Base-by-base conservation (phyloP, 2,329 filamentous ascomycete species). In the Diaporthe vexans region DNA sequence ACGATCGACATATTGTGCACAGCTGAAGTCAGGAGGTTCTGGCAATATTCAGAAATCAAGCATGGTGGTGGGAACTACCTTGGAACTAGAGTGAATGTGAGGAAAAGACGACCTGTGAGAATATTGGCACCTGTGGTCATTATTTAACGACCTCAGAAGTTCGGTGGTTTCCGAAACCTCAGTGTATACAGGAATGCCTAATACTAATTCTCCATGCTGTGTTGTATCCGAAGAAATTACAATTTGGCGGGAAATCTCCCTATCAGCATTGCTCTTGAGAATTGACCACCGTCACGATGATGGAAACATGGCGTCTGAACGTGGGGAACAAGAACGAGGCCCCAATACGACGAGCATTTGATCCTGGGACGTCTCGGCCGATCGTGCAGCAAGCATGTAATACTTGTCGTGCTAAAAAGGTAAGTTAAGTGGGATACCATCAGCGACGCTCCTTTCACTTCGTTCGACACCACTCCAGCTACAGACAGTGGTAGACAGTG, bases 351-450 rank as follows among this genome's bases (percentile, higher is more conserved):
- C 29, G 56, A 58, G 29, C 56, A n/a, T 58, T 58, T 7, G 56
- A 58, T 29, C 56, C 29, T 15, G 54, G 29, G n/a, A 75, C 70
- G 21, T 58, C 71, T 56, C 54, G 71, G n/a, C 71, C 74, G 7
- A 48, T 73, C 19, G 71, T 73, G 29, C 74, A 73, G 24, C 61
- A 73, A 71, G 74, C 71, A 56, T 75, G 74, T 59, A 73, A 75
- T 33, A 75, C 51, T 67, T 73, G 74, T 43, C 74, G 74, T 8
- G 56, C 43, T 35, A 73, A 73, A 24, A 75, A 73, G 61, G 71
- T 73, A 29, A 75, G 70, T 70, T 35, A 13, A 35, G 17, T 19
- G 37, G 59, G n/a, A 43, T 21, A 9, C 26, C 26, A 11, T 11
- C 4, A n/a, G 13, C 17, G 0, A 24, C n/a, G 3, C 13, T 5